Conservation (phyloP, 202 grass and related monocot species). For the Panicum hallii region DNA sequence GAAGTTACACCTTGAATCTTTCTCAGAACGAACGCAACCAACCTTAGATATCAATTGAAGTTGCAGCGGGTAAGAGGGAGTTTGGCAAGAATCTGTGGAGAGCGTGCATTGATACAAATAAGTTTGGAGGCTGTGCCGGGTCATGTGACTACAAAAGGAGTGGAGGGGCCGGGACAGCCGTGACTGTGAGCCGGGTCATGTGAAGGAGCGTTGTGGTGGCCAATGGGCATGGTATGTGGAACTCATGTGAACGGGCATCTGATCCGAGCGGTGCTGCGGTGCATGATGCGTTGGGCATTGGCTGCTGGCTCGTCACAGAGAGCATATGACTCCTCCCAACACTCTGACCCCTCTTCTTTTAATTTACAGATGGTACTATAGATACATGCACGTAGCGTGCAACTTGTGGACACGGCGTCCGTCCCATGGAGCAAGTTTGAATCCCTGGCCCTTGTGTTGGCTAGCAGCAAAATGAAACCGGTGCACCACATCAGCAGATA, state of each 20-base stretch:
- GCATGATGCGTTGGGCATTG: neutral
- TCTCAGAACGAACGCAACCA: slow-evolving; percentile 3
- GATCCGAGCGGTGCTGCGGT: slow-evolving; percentile 20
- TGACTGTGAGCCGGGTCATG: slow-evolving; percentile 28
- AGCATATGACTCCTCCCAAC: slow-evolving; percentile 32
- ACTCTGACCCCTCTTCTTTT: neutral
- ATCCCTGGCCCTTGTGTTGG: neutral
- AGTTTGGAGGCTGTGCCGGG: too few species aligned
- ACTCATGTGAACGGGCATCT: slow-evolving; percentile 47
- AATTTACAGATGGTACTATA: too few species aligned
- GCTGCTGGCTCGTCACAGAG: slow-evolving; percentile 26
- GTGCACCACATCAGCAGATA: neutral
- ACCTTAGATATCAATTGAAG: neutral
- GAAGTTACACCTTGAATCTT: neutral
- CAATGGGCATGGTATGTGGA: slow-evolving; percentile 41
- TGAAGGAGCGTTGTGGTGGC: slow-evolving; percentile 30
- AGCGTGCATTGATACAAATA: slow-evolving; percentile 28
- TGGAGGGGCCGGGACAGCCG: slow-evolving; percentile 2
- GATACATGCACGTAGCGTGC: neutral
- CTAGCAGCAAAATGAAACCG: neutral
- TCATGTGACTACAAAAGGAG: too few species aligned
- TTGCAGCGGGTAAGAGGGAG: neutral
- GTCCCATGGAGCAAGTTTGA: neutral
- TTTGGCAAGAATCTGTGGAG: slow-evolving; percentile 32
- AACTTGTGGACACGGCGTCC: neutral